Percentiles rank a stretch among this genome's conserved stretches.
Conservation (phyloP, 306 rosid genomes). For the Citrullus mucosospermus region DNA sequence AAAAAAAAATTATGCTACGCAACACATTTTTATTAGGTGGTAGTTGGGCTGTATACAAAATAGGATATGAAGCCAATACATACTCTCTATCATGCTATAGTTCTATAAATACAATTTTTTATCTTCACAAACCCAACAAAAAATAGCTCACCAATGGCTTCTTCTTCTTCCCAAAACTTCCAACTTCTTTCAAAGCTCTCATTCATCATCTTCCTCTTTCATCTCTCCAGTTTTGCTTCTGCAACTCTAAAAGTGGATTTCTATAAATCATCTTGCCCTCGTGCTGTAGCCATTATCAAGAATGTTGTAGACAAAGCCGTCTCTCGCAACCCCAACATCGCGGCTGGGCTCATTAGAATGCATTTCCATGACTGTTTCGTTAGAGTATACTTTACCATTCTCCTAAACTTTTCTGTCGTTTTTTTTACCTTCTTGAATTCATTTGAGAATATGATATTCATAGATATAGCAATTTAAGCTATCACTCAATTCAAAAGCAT, state of each 20-base stretch:
- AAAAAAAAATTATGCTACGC: too few species aligned
- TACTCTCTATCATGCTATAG: too few species aligned
- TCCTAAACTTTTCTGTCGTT: too few species aligned
- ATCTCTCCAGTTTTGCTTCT: neutral
- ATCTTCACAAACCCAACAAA: neutral
- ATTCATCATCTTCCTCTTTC: neutral
- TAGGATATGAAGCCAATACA: too few species aligned
- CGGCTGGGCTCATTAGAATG: slow-evolving; percentile 30
- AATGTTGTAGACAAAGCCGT: slow-evolving; percentile 18
- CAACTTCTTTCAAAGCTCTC: neutral
- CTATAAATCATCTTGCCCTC: slow-evolving; percentile 17
- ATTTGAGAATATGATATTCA: too few species aligned
- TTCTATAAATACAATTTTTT: neutral
- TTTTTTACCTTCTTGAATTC: too few species aligned
- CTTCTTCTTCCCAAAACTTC: neutral
- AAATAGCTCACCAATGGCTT: neutral
- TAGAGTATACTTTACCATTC: slow-evolving; percentile 4
- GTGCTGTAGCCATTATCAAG: slow-evolving; percentile 17
- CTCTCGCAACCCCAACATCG: slow-evolving; percentile 17
- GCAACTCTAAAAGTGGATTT: slow-evolving; percentile 13
- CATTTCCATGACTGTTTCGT: slow-evolving; percentile 39
- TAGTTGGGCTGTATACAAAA: too few species aligned
- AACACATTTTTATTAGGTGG: too few species aligned
- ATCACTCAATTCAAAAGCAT: too few species aligned
- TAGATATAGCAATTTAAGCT: too few species aligned